Evolutionary conservation across 345 rosid genomes (phyloP).

Genomic region (Erodium maritimum): DNA sequence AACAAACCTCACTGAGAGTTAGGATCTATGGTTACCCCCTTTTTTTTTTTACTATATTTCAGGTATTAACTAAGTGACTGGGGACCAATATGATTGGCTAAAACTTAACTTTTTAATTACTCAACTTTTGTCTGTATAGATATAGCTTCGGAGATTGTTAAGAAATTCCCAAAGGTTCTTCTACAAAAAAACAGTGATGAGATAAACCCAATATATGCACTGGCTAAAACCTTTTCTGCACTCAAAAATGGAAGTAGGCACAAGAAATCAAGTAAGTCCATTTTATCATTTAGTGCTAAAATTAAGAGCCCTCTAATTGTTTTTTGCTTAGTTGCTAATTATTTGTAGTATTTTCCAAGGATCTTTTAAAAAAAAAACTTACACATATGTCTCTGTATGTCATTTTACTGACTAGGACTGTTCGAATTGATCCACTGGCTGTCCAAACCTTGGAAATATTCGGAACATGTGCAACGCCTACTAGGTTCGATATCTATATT

Average conservation of each 20-base stretch:
- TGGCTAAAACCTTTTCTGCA: background rate
- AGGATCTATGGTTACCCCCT: too few species aligned
- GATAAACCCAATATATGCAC: background rate
- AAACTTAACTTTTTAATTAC: background rate
- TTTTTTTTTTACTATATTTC: too few species aligned
- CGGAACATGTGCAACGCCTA: background rate
- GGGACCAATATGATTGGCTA: too few species aligned
- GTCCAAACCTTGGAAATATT: background rate
- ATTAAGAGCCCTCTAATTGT: background rate
- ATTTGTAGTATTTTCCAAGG: too few species aligned
- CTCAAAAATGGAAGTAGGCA: background rate
- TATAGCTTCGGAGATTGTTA: background rate
- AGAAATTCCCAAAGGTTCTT: background rate
- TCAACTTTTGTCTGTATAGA: background rate
- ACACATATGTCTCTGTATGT: background rate
- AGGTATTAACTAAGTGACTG: too few species aligned
- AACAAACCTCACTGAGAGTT: too few species aligned
- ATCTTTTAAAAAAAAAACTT: too few species aligned
- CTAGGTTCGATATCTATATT: too few species aligned
- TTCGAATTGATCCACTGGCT: background rate
- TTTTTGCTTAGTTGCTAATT: too few species aligned
- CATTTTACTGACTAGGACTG: background rate
- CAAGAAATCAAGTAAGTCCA: background rate
- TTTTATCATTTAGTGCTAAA: background rate
- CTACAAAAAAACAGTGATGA: background rate